phyloP scores from a whole-genome alignment of 192 early-diverging fungal genomes.

The Coemansia sp. region DNA sequence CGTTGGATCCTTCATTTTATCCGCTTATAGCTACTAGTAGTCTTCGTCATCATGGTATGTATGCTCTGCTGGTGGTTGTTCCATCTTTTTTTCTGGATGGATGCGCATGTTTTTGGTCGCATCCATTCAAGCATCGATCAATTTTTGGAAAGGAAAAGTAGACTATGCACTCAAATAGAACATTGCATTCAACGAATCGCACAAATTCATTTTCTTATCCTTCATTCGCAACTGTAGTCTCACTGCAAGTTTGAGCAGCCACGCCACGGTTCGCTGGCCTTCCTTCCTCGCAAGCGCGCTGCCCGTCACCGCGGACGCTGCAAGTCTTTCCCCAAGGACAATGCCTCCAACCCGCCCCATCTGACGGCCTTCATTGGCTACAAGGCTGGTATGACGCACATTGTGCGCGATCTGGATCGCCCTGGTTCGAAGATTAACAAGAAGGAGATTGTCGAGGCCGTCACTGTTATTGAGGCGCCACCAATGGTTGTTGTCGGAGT shows the following conservation, averaged over 20 bases:
- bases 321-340: slow-evolving; percentile 99
- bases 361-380: slow-evolving; percentile 99
- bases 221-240: slow-evolving; percentile 55
- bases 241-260: slow-evolving; percentile 98
- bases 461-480: slow-evolving; percentile 97
- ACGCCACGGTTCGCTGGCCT: slow-evolving; percentile 80
- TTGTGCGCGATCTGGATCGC: slow-evolving; percentile 99
- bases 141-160: slow-evolving; percentile 1
- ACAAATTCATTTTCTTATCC: no score
- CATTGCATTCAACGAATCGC: no score
- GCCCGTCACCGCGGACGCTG: slow-evolving; percentile 90
- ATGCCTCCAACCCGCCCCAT: slow-evolving; percentile 90
- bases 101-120: slow-evolving; percentile 11
- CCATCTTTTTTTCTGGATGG: background rate
- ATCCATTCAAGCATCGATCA: slow-evolving; percentile 5
- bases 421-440: slow-evolving; percentile 99
- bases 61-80: slow-evolving; percentile 8
- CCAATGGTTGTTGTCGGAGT: slow-evolving; percentile 97
- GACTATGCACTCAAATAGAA: no score
- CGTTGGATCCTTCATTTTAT: slow-evolving; percentile 1
- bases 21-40: slow-evolving; percentile 10
- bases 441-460: slow-evolving; percentile 99
- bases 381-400: slow-evolving; percentile 99
- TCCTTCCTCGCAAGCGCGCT: slow-evolving; percentile 80
- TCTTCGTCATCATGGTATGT: slow-evolving; percentile 44